Conservation (phyloP, 2,329 filamentous ascomycete genomes). For the Alternaria longipes region DNA sequence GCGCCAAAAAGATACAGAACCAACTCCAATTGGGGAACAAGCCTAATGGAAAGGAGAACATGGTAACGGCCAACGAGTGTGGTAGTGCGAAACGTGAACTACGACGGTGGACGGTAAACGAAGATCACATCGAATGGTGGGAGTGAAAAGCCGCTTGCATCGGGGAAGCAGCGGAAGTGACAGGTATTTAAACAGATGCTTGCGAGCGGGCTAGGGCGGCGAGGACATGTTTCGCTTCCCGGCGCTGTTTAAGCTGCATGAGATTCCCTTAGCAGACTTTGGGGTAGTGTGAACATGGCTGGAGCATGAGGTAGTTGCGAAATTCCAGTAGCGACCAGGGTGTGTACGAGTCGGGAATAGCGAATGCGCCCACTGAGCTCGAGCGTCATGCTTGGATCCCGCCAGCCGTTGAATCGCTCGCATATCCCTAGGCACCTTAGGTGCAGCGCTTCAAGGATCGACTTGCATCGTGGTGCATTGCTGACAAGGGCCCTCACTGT, state of each 20-base stretch:
- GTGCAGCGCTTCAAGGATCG: constrained; percentile 47
- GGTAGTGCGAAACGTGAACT: constrained; percentile 47
- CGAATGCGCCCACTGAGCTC: constrained; percentile 41
- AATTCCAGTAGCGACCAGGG: constrained; percentile 45
- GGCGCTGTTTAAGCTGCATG: constrained; percentile 53
- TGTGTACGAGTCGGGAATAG: constrained; percentile 43
- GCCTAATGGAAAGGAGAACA: constrained; percentile 51
- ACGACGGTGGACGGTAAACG: constrained; percentile 46
- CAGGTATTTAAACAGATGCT: constrained; percentile 54
- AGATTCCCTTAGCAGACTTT: constrained; percentile 52
- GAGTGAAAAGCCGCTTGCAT: constrained; percentile 50
- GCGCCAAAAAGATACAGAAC: constrained; percentile 48
- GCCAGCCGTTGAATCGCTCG: constrained; percentile 52
- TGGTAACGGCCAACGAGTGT: constrained; percentile 51
- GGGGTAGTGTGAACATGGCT: constrained; percentile 53
- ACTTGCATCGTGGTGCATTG: constrained; percentile 39
- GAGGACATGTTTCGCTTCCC: constrained; percentile 52
- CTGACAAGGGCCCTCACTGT: constrained; percentile 22
- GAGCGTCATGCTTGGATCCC: constrained; percentile 53
- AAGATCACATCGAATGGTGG: constrained; percentile 54
- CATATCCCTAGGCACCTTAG: constrained; percentile 48
- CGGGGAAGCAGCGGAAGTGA: constrained; percentile 49
- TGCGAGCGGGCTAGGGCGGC: constrained; percentile 50
- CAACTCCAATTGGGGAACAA: constrained; percentile 53
- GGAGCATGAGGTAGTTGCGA: constrained; percentile 53